Base-by-base conservation (phyloP, 768 basidiomycete species). In the Pholiota molesta region DNA sequence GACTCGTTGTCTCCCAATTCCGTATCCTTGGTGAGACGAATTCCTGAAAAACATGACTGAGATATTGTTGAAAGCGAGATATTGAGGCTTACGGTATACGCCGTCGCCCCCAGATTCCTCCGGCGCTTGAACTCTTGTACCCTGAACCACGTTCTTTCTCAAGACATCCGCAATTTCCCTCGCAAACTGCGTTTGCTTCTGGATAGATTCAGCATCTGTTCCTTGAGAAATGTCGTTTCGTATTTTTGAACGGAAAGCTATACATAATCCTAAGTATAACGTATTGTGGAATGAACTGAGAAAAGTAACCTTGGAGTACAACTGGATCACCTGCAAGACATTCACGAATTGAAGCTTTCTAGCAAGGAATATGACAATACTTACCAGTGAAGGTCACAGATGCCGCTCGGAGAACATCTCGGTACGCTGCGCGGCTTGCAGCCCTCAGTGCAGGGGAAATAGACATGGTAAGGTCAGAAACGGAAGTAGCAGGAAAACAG, bases 121-220 rank as follows among this genome's bases (percentile, higher is more conserved):
- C 17, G 75, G 59, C 10, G 74, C 69, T 19, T 73, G 69, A 10
- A 85, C 78, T 68, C 77, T 83, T 47, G 77, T 74, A 2, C 87
- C 96, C 73, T 98, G 96, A 0, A 94, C 95, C 47, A 99, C 80
- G 72, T 99, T 98, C 72, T 78, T 85, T 63, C 90, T 81, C 62
- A 98, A 71, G 37, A 92, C 85, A 23, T 78, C 70, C 4, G 95
- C 92, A 47, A 95, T 80, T 45, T 97, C 94, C 55, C 78, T 80
- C 45, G 88, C 85, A 5, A 90, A 76, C 56, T 81, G 79, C 6
- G 84, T 81, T 61, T 84, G 83, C 57, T 83, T 79, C 66, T 84
- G 77, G 55, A 87, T 86, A 13, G 75, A 72, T 37, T 73, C 73
- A 5, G 82, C 72, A 63, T 88, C 83, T 3, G 81, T 71, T 51